Evolutionary conservation across 495 filamentous ascomycete species (phyloP), one percentile per base, ranked within the genome.

Genomic region (Penicillium simplicissimum): DNA sequence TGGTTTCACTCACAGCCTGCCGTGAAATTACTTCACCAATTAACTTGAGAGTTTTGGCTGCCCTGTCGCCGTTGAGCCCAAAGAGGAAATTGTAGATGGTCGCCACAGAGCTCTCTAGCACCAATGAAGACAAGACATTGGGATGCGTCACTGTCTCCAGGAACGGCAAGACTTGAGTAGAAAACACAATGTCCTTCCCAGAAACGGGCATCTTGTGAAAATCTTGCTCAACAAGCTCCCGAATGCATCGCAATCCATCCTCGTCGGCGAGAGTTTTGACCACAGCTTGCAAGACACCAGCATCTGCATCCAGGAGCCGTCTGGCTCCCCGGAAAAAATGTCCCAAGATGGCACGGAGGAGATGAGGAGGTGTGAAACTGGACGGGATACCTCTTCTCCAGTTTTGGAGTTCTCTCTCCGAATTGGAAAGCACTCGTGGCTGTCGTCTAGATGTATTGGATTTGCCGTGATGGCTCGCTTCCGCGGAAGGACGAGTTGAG

Each of bases 31-130:
- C 25, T 14, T 60, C 25, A 36, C 13, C 40, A 21, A 23, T 15
- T 31, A 60, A 19, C 8, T 19, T 8, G 40, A 42, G 40, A 15
- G 10, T 9, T 9, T 42, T 42, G 40, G n/a, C n/a, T 19, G 40
- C 40, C 17, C 40, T 42, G 40, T 19, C n/a, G n/a, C 86, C 85
- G 51, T 59, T 67, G 14, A 71, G 64, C 21, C 86, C 84, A 59
- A 76, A 86, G 17, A 89, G 63, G 61, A 79, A 77, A 55, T 79
- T 85, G 68, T 82, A 86, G 35, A 89, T 85, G 3, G 79, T 85
- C 21, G 72, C 81, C 36, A 88, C 75, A 7, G 78, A 67, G 37
- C 74, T 76, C 61, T 88, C 84, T 6, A 88, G 66, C 2, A 86
- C 71, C 33, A 83, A 65, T 0, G 86, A 88, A 8, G 75, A 70